These are phyloP conservation scores for Scleromitrula shiraiana DNA, from an alignment of 2,329 filamentous ascomycete genomes.

Conservation along the genomic window DNA sequence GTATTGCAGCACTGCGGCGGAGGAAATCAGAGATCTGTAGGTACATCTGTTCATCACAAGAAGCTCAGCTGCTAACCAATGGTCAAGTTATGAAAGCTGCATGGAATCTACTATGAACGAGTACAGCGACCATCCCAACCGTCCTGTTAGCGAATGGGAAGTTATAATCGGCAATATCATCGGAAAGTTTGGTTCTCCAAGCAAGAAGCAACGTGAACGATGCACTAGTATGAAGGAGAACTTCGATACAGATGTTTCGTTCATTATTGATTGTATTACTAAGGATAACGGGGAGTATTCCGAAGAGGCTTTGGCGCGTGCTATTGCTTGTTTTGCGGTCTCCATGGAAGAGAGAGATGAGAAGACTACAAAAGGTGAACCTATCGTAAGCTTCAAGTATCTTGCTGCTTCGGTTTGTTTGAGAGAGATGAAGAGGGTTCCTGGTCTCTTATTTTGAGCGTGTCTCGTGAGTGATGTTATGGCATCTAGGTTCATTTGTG, in stretches of 20 bases:
- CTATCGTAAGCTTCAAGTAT: slow-evolving; percentile 44
- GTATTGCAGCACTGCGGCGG: slow-evolving; percentile 32
- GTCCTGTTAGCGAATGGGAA: slow-evolving; percentile 42
- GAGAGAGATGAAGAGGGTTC: slow-evolving; percentile 36
- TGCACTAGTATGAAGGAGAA: slow-evolving; percentile 37
- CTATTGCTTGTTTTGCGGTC: slow-evolving; percentile 42
- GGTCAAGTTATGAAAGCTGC: slow-evolving; percentile 42
- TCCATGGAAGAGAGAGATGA: slow-evolving; percentile 30
- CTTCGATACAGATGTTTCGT: slow-evolving; percentile 34
- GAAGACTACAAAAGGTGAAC: slow-evolving; percentile 25
- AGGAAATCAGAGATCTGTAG: slow-evolving; percentile 40
- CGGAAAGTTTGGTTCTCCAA: slow-evolving; percentile 37
- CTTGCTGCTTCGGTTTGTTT: slow-evolving; percentile 42
- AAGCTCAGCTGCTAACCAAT: neutral
- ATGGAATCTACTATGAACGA: slow-evolving; percentile 40
- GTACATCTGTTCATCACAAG: slow-evolving; percentile 5
- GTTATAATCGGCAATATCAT: slow-evolving; percentile 51
- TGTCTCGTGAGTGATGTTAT: neutral
- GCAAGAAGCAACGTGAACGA: slow-evolving; percentile 33
- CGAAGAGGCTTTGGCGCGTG: slow-evolving; percentile 38
- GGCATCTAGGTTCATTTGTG: neutral
- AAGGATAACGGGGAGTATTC: slow-evolving; percentile 31
- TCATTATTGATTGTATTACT: slow-evolving; percentile 37
- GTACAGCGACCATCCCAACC: slow-evolving; percentile 34
- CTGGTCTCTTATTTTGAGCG: neutral